Evolutionary conservation across 805 yeast genomes (phyloP).

Genomic region (Hermanozyma aechmeae): DNA sequence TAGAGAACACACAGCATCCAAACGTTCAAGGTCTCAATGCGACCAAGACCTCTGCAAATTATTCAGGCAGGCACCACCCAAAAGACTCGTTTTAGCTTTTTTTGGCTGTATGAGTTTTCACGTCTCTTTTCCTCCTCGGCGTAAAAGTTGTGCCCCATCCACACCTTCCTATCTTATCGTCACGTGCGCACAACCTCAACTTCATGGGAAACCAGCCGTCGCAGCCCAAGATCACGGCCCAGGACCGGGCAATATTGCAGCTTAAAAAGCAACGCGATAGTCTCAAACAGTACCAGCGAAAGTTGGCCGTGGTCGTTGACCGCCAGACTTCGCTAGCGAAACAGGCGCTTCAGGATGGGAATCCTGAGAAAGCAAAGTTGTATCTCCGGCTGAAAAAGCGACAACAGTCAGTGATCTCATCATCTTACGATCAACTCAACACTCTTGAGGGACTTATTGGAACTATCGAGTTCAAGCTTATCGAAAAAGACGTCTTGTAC

Average conservation of each 20-base stretch:
- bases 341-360: conserved; percentile 41
- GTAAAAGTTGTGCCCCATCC: not conserved
- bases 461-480: conserved; percentile 78
- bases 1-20: too few relatives aligned
- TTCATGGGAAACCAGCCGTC: conserved; percentile 19
- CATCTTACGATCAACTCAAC: conserved; percentile 69
- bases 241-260: conserved; percentile 80
- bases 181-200: conserved; percentile 1
- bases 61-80: too few relatives aligned
- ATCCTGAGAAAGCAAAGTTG: conserved; percentile 54
- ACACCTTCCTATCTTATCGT: not conserved
- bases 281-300: conserved; percentile 60
- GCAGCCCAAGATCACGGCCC: conserved; percentile 61
- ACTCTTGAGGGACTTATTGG: conserved; percentile 71
- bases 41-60: too few relatives aligned
- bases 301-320: conserved; percentile 46
- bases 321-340: conserved; percentile 57
- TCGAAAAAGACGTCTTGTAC: conserved; percentile 75
- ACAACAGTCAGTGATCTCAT: conserved; percentile 62
- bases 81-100: too few relatives aligned
- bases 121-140: not conserved
- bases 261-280: conserved; percentile 84
- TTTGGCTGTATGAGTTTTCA: not conserved
- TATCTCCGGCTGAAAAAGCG: conserved; percentile 72
- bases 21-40: too few relatives aligned